Conservation (phyloP, 1,284 basidiomycete genomes). For the Pyrrhoderma noxium region DNA sequence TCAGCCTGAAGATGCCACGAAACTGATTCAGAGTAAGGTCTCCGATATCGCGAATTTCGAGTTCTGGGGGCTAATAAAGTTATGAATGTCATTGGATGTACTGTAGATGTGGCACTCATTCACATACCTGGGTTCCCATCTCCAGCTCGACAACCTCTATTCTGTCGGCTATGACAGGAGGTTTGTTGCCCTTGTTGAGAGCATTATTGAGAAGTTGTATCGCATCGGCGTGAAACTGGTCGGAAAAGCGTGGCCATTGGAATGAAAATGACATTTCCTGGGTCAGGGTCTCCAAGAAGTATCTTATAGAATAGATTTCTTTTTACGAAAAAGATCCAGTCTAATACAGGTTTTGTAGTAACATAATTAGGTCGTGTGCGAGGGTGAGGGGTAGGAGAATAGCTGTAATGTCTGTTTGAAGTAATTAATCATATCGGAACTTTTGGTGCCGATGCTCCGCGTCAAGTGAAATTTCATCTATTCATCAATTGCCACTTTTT, state of each 20-base stretch:
- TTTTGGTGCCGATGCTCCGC: too few species aligned
- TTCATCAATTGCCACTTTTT: too few species aligned
- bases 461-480: too few species aligned
- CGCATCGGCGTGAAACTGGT: conserved; percentile 90
- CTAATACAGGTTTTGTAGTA: too few species aligned
- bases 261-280: conserved; percentile 89
- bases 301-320: too few species aligned
- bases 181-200: conserved; percentile 96
- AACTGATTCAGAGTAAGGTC: conserved; percentile 95
- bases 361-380: too few species aligned
- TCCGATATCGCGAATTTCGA: conserved; percentile 97
- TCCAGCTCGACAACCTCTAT: conserved; percentile 97
- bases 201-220: conserved; percentile 91
- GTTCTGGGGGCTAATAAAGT: conserved; percentile 75
- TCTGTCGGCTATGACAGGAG: conserved; percentile 93
- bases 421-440: too few species aligned
- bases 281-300: too few species aligned
- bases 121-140: conserved; percentile 91
- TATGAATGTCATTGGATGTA: background rate
- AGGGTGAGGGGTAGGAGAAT: too few species aligned
- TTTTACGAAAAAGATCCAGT: too few species aligned
- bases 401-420: too few species aligned
- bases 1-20: conserved; percentile 93
- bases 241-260: conserved; percentile 95
- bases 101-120: conserved; percentile 4